phyloP scores from a whole-genome alignment of 345 rosid genomes.

The Salix viminalis region DNA sequence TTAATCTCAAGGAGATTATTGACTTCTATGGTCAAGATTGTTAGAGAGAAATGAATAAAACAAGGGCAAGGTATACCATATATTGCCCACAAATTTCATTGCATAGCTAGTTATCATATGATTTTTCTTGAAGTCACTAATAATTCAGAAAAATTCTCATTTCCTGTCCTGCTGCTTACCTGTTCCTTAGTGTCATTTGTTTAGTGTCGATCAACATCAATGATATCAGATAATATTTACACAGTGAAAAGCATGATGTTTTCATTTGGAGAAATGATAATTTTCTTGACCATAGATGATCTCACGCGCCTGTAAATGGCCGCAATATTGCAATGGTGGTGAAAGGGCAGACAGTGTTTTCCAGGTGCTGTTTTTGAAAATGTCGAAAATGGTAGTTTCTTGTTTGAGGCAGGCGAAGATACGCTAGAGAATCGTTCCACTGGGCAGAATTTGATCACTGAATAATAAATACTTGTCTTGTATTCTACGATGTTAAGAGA shows the following conservation, averaged over 20 bases:
- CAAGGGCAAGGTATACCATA: not conserved
- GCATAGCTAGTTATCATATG: not conserved
- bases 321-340: not conserved
- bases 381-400: not conserved
- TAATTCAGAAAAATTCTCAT: not conserved
- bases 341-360: not conserved
- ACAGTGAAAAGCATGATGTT: not conserved
- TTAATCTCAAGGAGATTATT: conserved; percentile 68
- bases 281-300: not conserved
- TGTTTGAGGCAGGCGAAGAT: not conserved
- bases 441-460: not conserved
- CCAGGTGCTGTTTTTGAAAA: not conserved
- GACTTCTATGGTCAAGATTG: conserved; percentile 73
- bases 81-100: not conserved
- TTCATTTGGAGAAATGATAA: not conserved
- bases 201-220: not conserved
- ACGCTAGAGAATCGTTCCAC: not conserved
- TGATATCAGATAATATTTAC: not conserved
- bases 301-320: not conserved
- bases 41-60: conserved; percentile 5
- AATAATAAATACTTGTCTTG: not conserved
- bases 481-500: not conserved
- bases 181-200: not conserved
- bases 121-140: not conserved
- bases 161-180: not conserved